phyloP scores from a whole-genome alignment of 495 filamentous ascomycete genomes.

The Penicillium paradoxum region DNA sequence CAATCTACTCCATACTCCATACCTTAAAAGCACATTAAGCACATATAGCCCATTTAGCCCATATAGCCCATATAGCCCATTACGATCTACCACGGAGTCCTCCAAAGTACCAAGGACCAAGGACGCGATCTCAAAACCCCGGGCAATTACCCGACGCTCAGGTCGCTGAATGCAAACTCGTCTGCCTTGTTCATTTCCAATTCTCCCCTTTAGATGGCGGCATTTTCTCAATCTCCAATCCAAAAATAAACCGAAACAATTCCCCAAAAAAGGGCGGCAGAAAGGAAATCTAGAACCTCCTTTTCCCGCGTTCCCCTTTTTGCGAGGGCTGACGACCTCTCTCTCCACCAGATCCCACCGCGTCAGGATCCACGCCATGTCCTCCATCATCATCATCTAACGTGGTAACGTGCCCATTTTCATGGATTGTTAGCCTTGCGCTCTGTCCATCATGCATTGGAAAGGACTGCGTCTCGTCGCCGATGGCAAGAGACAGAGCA shows the following conservation, averaged over 20 bases:
- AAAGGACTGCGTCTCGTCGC: constrained; percentile 42
- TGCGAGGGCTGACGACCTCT: constrained; percentile 21
- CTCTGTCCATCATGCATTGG: constrained; percentile 39
- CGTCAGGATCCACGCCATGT: constrained; percentile 27
- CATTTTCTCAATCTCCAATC: too few relatives aligned
- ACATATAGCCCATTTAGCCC: too few relatives aligned
- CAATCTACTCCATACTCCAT: too few relatives aligned
- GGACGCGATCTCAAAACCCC: neutral
- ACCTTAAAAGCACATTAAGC: too few relatives aligned
- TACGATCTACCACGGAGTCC: too few relatives aligned
- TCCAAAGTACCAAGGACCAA: too few relatives aligned
- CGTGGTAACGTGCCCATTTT: neutral
- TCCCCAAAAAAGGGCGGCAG: neutral
- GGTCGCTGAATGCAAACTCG: constrained; percentile 9
- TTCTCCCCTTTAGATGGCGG: too few relatives aligned
- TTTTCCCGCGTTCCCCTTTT: constrained; percentile 29
- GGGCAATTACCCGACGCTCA: constrained; percentile 13
- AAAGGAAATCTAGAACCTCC: constrained; percentile 7
- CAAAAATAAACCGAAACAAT: too few relatives aligned
- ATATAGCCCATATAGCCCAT: too few relatives aligned
- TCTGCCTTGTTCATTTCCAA: constrained; percentile 15
- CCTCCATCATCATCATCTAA: constrained; percentile 1
- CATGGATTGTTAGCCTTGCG: constrained; percentile 1
- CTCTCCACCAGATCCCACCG: constrained; percentile 23
- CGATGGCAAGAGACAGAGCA: constrained; percentile 38